These are phyloP conservation scores for Globisporangium orthogonon DNA, from an alignment of 352 stramenopile genomes.

Conservation along the genomic window DNA sequence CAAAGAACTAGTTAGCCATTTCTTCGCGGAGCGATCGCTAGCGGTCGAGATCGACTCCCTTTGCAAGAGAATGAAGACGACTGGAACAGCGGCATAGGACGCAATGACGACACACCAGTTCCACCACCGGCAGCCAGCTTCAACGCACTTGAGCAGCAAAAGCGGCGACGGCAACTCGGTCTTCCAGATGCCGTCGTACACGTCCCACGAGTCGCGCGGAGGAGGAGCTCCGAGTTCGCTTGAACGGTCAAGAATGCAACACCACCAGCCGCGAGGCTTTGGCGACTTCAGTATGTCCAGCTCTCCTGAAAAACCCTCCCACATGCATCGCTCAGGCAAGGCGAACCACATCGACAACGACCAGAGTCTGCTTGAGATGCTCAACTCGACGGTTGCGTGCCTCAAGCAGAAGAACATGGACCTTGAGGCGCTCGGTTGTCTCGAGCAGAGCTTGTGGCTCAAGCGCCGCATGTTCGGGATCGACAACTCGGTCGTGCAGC, in stretches of 20 bases:
- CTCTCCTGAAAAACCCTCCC: slow-evolving; percentile 1
- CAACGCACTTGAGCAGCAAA: slow-evolving; percentile 1
- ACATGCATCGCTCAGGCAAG: not conserved
- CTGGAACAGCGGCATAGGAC: not conserved
- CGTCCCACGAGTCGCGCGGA: slow-evolving; percentile 24
- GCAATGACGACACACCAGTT: not conserved
- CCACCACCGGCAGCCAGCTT: not conserved
- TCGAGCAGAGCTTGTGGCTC: slow-evolving; percentile 72
- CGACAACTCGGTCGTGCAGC: slow-evolving; percentile 45
- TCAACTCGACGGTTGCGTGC: slow-evolving; percentile 56
- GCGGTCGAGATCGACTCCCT: too few relatives aligned
- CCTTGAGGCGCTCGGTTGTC: slow-evolving; percentile 59
- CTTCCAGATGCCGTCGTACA: slow-evolving; percentile 45
- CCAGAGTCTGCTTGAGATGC: slow-evolving; percentile 61
- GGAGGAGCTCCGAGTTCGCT: slow-evolving; percentile 9
- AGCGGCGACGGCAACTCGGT: slow-evolving; percentile 9
- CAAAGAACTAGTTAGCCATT: too few relatives aligned
- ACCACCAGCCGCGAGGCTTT: not conserved
- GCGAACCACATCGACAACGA: slow-evolving; percentile 36
- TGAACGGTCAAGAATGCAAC: slow-evolving; percentile 6
- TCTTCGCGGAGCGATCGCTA: too few relatives aligned
- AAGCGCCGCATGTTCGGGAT: slow-evolving; percentile 73
- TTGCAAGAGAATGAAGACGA: not conserved
- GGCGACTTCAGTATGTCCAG: not conserved
- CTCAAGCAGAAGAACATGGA: slow-evolving; percentile 74